A percentile compares a stretch with the other conserved stretches of the same genome.
Conservation (phyloP, 2,329 filamentous ascomycete genomes). For the Hymenoscyphus scutula region DNA sequence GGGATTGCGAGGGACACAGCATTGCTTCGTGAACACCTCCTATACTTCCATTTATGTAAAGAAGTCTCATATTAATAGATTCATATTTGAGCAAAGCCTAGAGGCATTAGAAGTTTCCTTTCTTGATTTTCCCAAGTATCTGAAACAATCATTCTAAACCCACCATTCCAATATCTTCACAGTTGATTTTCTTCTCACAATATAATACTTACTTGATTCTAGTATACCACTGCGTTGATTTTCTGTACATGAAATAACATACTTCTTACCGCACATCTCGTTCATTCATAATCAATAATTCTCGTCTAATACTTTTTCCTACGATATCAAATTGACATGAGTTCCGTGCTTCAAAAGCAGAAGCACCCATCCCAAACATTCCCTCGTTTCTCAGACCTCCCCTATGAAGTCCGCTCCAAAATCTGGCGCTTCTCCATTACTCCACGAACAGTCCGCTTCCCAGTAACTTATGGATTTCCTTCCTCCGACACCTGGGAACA, state of each 20-base stretch:
- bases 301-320: too few relatives aligned
- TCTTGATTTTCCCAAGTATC: not conserved
- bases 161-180: too few relatives aligned
- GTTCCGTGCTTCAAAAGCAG: not conserved
- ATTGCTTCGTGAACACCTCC: too few relatives aligned
- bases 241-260: not conserved
- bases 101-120: not conserved
- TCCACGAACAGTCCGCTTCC: conserved; percentile 1
- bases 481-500: conserved; percentile 5
- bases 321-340: not conserved
- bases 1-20: too few relatives aligned
- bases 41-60: too few relatives aligned
- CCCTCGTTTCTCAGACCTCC: conserved; percentile 1
- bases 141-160: too few relatives aligned
- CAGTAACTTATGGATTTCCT: not conserved
- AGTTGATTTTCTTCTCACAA: not conserved
- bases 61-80: too few relatives aligned
- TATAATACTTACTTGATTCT: not conserved
- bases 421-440: conserved; percentile 5
- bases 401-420: conserved; percentile 6
- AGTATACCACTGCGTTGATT: not conserved
- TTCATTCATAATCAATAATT: too few relatives aligned
- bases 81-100: too few relatives aligned
- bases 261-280: not conserved
- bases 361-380: not conserved